phyloP scores from a whole-genome alignment of 1,284 basidiomycete genomes.

The Sutorius eximius region DNA sequence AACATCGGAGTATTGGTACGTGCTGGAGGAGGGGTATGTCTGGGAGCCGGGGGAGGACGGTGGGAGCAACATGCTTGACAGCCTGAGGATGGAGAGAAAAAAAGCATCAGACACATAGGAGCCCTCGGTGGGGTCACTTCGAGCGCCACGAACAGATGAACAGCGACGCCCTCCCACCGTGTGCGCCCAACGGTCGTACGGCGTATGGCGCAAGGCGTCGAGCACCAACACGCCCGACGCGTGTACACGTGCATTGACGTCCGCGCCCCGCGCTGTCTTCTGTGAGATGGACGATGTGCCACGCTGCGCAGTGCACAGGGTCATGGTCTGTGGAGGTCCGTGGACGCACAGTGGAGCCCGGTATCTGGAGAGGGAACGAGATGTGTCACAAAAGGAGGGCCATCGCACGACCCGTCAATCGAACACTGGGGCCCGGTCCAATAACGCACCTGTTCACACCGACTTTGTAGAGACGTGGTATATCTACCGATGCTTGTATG shows the following conservation, averaged over 20 bases:
- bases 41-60: constrained; percentile 14
- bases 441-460: constrained; percentile 15
- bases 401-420: not conserved
- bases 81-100: constrained; percentile 8
- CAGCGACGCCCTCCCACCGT: constrained; percentile 4
- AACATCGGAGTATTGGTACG: constrained; percentile 12
- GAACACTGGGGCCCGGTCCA: not conserved
- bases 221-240: constrained; percentile 9
- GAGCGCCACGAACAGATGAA: constrained; percentile 7
- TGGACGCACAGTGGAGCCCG: constrained; percentile 36
- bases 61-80: constrained; percentile 13
- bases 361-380: constrained; percentile 13
- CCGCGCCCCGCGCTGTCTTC: constrained; percentile 17
- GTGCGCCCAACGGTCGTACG: not conserved
- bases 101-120: not conserved
- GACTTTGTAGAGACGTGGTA: constrained; percentile 2
- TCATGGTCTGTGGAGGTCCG: constrained; percentile 42
- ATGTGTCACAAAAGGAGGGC: constrained; percentile 39
- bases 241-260: constrained; percentile 6
- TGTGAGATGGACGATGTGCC: constrained; percentile 49
- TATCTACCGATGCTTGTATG: not conserved
- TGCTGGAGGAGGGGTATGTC: constrained; percentile 13
- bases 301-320: constrained; percentile 44
- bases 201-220: constrained; percentile 6
- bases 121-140: not conserved